phyloP scores from a whole-genome alignment of 2,329 filamentous ascomycete species.

The Huntiella savannae region DNA sequence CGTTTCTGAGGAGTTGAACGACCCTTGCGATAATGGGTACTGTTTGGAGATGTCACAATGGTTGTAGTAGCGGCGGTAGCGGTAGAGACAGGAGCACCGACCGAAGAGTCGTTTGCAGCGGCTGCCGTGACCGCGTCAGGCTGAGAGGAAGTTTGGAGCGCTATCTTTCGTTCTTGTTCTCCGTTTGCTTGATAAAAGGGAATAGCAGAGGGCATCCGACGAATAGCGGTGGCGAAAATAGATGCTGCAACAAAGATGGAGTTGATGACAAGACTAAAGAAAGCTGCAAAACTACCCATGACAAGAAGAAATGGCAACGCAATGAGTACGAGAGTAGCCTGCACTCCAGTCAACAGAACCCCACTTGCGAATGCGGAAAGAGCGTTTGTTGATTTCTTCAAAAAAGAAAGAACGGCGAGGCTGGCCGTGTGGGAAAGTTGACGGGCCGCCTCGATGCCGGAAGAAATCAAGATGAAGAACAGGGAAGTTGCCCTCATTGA shows the following conservation, averaged over 20 bases:
- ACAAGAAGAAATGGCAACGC: constrained; percentile 3
- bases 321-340: constrained; percentile 3
- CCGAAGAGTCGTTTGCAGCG: background rate
- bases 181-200: background rate
- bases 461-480: no score
- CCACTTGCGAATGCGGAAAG: no score
- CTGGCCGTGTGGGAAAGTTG: no score
- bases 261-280: constrained; percentile 9
- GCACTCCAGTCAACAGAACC: no score
- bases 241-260: constrained; percentile 8
- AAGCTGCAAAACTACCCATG: constrained; percentile 3
- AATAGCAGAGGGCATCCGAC: constrained; percentile 4
- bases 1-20: background rate
- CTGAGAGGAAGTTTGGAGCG: background rate
- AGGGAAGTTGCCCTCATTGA: no score
- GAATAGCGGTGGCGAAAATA: constrained; percentile 5
- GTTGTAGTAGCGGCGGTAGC: background rate
- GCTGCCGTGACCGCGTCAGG: background rate
- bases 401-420: no score
- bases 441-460: no score
- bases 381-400: no score
- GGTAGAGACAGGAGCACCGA: background rate
- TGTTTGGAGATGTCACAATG: no score
- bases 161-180: constrained; percentile 2
- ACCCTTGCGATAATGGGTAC: no score